Conservation (phyloP, 2,329 filamentous ascomycete genomes). For the Pseudogymnoascus sp. region DNA sequence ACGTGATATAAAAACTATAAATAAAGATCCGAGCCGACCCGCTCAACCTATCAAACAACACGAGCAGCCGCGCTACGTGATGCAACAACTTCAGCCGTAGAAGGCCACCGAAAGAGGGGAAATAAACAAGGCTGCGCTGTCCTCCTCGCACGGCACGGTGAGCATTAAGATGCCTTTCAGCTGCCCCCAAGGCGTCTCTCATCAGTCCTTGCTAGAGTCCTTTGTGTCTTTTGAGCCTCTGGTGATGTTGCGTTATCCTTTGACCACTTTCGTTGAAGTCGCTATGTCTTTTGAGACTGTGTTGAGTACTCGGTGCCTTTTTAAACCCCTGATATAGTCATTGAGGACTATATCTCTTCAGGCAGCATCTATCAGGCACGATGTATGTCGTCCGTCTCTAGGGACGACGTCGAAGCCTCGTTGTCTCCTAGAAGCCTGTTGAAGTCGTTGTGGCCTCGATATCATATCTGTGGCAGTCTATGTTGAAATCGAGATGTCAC, state of each 20-base stretch:
- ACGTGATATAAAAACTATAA: background rate
- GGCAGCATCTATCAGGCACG: background rate
- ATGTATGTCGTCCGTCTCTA: background rate
- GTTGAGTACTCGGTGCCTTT: background rate
- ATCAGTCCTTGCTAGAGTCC: background rate
- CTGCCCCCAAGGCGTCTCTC: background rate
- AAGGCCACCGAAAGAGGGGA: background rate
- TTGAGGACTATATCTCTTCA: background rate
- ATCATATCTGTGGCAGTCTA: background rate
- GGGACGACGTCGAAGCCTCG: background rate
- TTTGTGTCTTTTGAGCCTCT: background rate
- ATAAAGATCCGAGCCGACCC: too few relatives aligned
- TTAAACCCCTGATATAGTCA: background rate
- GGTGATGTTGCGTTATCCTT: background rate
- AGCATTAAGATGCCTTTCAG: background rate
- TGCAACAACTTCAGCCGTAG: background rate
- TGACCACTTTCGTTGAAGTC: background rate
- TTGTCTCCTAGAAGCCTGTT: background rate
- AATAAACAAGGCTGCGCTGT: background rate
- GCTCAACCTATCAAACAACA: background rate
- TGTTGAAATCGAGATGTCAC: too few relatives aligned
- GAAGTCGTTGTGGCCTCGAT: background rate
- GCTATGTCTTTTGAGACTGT: background rate
- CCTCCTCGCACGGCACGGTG: background rate
- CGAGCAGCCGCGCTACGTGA: background rate